phyloP scores from a whole-genome alignment of 352 stramenopile genomes.

The Phytopythium boreale region DNA sequence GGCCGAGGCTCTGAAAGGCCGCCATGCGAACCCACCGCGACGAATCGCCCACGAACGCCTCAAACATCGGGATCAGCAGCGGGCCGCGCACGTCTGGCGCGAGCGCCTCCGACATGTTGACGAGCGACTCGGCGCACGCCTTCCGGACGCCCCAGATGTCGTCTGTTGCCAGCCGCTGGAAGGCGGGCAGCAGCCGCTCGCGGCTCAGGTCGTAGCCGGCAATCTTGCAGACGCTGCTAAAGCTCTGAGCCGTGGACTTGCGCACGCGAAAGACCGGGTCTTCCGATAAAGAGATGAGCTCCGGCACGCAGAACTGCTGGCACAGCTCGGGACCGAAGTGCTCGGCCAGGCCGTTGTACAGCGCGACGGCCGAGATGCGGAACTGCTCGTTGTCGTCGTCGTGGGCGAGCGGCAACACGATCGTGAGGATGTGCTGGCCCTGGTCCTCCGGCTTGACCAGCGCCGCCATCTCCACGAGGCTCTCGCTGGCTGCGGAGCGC shows the following conservation, averaged over 20 bases:
- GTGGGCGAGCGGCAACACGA: conserved; percentile 90
- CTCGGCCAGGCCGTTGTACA: conserved; percentile 91
- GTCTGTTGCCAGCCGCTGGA: conserved; percentile 89
- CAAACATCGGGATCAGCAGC: conserved; percentile 87
- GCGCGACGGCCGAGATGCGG: conserved; percentile 89
- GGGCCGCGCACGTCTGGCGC: conserved; percentile 64
- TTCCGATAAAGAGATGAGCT: conserved; percentile 89
- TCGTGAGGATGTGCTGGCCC: conserved; percentile 88
- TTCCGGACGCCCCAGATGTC: conserved; percentile 94
- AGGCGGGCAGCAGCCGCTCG: conserved; percentile 88
- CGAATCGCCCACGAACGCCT: conserved; percentile 84
- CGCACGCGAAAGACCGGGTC: conserved; percentile 93
- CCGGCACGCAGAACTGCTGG: conserved; percentile 91
- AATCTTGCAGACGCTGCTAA: conserved; percentile 87
- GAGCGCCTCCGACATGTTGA: conserved; percentile 85
- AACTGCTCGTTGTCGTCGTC: conserved; percentile 92
- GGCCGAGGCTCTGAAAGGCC: conserved; percentile 90
- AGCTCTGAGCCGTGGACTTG: conserved; percentile 90
- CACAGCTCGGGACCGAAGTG: conserved; percentile 88
- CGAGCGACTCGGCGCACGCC: conserved; percentile 89
- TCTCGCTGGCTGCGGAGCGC: conserved; percentile 79
- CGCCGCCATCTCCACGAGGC: conserved; percentile 82
- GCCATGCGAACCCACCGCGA: conserved; percentile 94
- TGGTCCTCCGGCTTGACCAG: conserved; percentile 89
- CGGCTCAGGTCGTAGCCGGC: conserved; percentile 70